phyloP scores from a whole-genome alignment of 2,329 filamentous ascomycete genomes.

The Bipolaris sorokiniana region DNA sequence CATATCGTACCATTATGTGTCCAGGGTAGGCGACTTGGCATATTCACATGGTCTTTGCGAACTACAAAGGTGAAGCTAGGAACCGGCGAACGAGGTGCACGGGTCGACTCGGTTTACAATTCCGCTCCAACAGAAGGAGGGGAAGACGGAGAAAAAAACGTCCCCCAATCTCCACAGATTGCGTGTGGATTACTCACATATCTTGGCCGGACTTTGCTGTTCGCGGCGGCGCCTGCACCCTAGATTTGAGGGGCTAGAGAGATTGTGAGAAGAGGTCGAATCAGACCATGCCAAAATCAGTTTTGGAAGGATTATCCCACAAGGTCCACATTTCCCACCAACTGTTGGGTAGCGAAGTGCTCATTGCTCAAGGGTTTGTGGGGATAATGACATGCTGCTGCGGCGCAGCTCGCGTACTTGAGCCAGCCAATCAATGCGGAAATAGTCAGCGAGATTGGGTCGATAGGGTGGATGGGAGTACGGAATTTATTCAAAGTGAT shows the following conservation, averaged over 20 bases:
- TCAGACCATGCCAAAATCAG: not conserved
- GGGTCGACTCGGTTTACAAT: not conserved
- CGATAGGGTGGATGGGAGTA: too few species aligned
- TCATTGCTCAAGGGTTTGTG: constrained; percentile 6
- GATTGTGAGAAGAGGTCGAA: not conserved
- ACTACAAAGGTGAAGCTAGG: not conserved
- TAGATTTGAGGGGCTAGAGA: not conserved
- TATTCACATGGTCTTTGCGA: not conserved
- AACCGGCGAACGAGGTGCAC: not conserved
- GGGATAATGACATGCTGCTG: not conserved
- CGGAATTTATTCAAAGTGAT: not conserved
- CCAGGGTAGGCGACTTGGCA: not conserved
- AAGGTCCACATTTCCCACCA: not conserved
- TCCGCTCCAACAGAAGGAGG: not conserved
- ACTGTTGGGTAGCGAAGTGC: constrained; percentile 1
- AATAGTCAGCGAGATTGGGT: too few species aligned
- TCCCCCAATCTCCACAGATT: not conserved
- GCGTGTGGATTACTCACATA: not conserved
- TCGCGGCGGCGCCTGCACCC: not conserved
- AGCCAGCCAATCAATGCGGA: not conserved
- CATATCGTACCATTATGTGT: not conserved
- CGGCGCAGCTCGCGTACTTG: constrained; percentile 6
- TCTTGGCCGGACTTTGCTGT: not conserved
- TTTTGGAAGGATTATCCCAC: not conserved
- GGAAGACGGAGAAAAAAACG: not conserved